Evolutionary conservation across 1,139 yeast species (phyloP).

Genomic region (Yarrowia galli): DNA sequence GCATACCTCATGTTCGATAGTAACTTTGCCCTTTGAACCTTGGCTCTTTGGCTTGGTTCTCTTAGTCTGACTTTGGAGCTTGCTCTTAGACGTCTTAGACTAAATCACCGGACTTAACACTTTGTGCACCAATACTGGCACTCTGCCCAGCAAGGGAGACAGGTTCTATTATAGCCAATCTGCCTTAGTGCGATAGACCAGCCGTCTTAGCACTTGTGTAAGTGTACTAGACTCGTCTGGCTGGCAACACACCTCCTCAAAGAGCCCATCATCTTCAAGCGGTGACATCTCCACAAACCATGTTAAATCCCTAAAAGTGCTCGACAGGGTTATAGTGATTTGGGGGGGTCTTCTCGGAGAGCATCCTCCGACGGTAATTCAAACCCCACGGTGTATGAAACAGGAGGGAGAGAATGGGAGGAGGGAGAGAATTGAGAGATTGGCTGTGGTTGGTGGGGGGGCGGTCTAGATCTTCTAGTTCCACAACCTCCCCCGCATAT

Average conservation of each 20-base stretch:
- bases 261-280: not conserved
- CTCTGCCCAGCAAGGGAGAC: no score
- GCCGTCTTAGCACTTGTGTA: not conserved
- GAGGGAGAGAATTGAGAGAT: no score
- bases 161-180: not conserved
- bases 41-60: not conserved
- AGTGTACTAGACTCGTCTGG: not conserved
- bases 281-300: not conserved
- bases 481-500: not conserved
- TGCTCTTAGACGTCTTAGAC: not conserved
- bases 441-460: not conserved
- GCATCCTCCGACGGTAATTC: not conserved
- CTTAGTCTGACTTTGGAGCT: not conserved
- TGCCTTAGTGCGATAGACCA: not conserved
- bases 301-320: constrained; percentile 26
- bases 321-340: constrained; percentile 2
- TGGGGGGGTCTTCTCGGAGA: not conserved
- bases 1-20: constrained; percentile 24
- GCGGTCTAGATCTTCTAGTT: not conserved
- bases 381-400: constrained; percentile 14
- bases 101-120: constrained; percentile 31
- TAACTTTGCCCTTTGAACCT: not conserved
- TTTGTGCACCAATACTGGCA: no score
- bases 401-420: not conserved
- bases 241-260: not conserved